These are phyloP conservation scores for Mucor velutinosus DNA, from an alignment of 371 early-diverging fungal species.

Conservation along the genomic window DNA sequence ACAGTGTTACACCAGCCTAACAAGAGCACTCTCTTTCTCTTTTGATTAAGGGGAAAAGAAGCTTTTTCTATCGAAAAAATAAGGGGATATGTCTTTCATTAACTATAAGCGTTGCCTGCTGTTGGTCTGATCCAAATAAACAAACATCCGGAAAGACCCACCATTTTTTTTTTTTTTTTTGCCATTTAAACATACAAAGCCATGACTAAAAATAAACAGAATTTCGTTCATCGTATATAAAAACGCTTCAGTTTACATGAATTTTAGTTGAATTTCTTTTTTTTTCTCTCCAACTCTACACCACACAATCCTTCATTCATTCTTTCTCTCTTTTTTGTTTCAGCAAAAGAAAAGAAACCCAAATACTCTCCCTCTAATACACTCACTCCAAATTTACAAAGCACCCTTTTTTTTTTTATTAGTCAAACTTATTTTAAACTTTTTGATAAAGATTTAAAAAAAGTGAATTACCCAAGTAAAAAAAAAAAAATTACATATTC, in stretches of 20 bases:
- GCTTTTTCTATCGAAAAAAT: neutral
- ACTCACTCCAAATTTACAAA: conserved; percentile 12
- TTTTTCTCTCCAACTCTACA: neutral
- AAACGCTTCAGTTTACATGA: neutral
- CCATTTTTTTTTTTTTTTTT: neutral
- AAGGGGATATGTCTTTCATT: conserved; percentile 17
- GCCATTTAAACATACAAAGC: conserved; percentile 3
- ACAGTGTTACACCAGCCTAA: conserved; percentile 11
- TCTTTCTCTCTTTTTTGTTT: conserved; percentile 7
- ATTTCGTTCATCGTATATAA: neutral
- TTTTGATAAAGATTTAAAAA: conserved; percentile 25
- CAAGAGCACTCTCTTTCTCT: neutral
- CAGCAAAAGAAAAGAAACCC: conserved; percentile 9
- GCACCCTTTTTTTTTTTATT: conserved; percentile 12
- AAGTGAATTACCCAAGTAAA: neutral
- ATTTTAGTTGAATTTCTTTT: neutral
- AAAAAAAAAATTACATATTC: neutral
- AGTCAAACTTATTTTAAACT: conserved; percentile 23
- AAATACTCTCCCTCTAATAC: conserved; percentile 18
- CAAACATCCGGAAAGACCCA: neutral
- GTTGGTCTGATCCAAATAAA: neutral
- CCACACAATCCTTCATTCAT: conserved; percentile 2
- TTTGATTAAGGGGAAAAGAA: neutral
- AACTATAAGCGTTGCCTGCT: conserved; percentile 4
- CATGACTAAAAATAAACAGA: conserved; percentile 2